Percentiles rank a stretch among this genome's conserved stretches.
Conservation (phyloP, 306 rosid species). For the Trifolium fragiferum region DNA sequence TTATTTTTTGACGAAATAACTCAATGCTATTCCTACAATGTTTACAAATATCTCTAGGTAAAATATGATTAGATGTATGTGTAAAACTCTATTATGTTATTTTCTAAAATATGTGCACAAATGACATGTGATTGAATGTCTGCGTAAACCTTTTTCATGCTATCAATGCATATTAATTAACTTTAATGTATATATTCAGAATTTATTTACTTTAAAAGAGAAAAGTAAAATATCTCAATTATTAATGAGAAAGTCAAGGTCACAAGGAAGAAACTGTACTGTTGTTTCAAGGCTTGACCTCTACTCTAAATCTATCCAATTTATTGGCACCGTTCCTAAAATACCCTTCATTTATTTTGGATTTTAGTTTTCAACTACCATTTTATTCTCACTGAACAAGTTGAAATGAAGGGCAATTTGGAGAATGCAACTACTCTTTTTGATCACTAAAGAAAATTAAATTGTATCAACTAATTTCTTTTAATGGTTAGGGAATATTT, state of each 20-base stretch:
- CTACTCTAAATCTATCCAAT: not conserved
- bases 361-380: not conserved
- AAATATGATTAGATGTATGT: not conserved
- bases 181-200: not conserved
- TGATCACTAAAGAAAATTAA: not conserved
- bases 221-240: not conserved
- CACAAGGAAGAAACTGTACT: not conserved
- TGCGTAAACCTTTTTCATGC: not conserved
- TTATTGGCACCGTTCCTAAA: not conserved
- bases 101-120: not conserved
- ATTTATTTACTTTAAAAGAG: conserved; percentile 13
- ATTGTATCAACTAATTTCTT: not conserved
- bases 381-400: not conserved
- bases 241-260: conserved; percentile 9
- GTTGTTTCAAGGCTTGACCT: not conserved
- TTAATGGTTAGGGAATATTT: not conserved
- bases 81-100: not conserved
- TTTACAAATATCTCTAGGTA: not conserved
- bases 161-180: not conserved
- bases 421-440: not conserved
- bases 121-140: not conserved
- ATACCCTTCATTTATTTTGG: not conserved
- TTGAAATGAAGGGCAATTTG: not conserved
- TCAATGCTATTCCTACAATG: not conserved
- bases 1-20: too few species aligned